A percentile compares a stretch with the other conserved stretches of the same genome.
Conservation (phyloP, 352 stramenopile genomes). For the Pythium dissotocum region DNA sequence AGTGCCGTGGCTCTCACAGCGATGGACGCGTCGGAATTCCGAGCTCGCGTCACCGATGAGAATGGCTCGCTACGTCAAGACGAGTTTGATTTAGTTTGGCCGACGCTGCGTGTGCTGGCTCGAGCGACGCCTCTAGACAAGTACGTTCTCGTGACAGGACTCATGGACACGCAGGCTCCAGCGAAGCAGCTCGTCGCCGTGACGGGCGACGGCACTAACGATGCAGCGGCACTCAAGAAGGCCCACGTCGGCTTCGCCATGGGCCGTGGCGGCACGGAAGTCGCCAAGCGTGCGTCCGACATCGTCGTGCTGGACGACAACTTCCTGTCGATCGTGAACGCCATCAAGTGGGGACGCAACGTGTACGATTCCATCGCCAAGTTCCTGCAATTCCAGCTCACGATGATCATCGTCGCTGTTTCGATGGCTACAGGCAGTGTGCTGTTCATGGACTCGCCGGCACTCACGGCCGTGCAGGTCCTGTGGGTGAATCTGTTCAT, state of each 20-base stretch:
- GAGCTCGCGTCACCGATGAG: constrained; percentile 41
- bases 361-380: constrained; percentile 96
- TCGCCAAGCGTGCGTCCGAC: constrained; percentile 92
- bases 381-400: constrained; percentile 98
- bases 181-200: constrained; percentile 60
- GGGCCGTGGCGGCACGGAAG: constrained; percentile 46
- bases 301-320: constrained; percentile 92
- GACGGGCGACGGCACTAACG: constrained; percentile 78
- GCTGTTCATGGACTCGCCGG: constrained; percentile 74
- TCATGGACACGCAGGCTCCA: constrained; percentile 52
- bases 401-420: constrained; percentile 95
- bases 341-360: constrained; percentile 48
- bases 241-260: constrained; percentile 82
- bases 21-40: constrained; percentile 61
- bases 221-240: constrained; percentile 70
- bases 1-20: not conserved
- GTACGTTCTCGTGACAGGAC: constrained; percentile 84
- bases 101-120: constrained; percentile 87
- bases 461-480: constrained; percentile 96
- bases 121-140: constrained; percentile 91
- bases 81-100: constrained; percentile 83
- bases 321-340: constrained; percentile 93
- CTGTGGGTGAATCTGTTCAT: constrained; percentile 99
- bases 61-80: constrained; percentile 56
- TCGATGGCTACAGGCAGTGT: constrained; percentile 90